Percentiles rank a stretch among this genome's conserved stretches.
Conservation (phyloP, 2,329 filamentous ascomycete species). For the Fusarium irregulare region DNA sequence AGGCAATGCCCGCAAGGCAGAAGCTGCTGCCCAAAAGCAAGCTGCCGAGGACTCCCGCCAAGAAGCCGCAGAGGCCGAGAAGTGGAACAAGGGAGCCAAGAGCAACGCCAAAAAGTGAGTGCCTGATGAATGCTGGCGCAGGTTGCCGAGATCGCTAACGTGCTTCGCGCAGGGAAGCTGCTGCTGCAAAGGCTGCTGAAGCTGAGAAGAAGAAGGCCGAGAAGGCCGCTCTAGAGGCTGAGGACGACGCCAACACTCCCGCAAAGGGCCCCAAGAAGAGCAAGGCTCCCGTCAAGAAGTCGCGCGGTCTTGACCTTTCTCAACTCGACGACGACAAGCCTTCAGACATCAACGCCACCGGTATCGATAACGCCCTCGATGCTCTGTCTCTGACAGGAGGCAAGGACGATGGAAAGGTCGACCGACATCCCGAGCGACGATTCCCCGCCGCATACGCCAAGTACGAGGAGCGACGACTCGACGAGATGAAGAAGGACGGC, state of each 20-base stretch:
- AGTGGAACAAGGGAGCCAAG: constrained; percentile 91
- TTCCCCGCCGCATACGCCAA: constrained; percentile 87
- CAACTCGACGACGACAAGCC: constrained; percentile 75
- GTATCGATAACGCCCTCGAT: constrained; percentile 94
- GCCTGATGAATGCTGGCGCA: background rate
- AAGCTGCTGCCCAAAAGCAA: constrained; percentile 83
- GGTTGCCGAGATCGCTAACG: constrained; percentile 18
- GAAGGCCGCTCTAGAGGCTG: constrained; percentile 81
- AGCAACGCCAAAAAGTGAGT: constrained; percentile 86
- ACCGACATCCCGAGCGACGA: constrained; percentile 87
- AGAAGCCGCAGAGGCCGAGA: constrained; percentile 73
- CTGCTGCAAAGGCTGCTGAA: constrained; percentile 77
- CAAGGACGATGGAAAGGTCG: constrained; percentile 75
- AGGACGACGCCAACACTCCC: constrained; percentile 78
- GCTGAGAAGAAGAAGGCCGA: constrained; percentile 94
- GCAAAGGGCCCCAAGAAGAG: constrained; percentile 73
- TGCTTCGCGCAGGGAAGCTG: constrained; percentile 49
- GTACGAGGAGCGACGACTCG: constrained; percentile 83
- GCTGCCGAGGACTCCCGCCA: constrained; percentile 75
- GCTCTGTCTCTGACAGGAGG: constrained; percentile 75
- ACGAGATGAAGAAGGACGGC: constrained; percentile 87
- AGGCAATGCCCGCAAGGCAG: constrained; percentile 92
- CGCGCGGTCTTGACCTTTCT: constrained; percentile 77
- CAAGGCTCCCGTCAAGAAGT: constrained; percentile 76
- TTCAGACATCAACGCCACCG: constrained; percentile 78